These are phyloP conservation scores for Epichloe festucae DNA, from an alignment of 2,329 filamentous ascomycete genomes.

Conservation along the genomic window DNA sequence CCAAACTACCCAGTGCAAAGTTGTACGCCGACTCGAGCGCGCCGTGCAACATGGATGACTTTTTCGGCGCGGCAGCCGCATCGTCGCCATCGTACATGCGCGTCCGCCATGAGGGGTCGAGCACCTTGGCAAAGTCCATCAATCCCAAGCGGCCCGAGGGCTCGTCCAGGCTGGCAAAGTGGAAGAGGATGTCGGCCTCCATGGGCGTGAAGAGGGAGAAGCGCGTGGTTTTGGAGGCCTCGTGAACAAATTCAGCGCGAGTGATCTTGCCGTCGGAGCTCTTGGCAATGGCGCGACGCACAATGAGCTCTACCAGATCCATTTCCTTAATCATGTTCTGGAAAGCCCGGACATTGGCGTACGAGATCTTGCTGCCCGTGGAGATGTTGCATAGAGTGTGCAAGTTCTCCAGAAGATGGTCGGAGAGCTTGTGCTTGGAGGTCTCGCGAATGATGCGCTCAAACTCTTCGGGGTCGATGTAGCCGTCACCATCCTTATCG, in stretches of 20 bases:
- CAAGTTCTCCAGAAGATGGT: constrained; percentile 84
- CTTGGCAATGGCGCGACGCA: constrained; percentile 74
- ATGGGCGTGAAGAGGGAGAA: constrained; percentile 97
- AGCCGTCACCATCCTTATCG: constrained; percentile 84
- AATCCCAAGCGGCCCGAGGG: constrained; percentile 74
- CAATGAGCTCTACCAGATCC: constrained; percentile 89
- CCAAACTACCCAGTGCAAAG: constrained; percentile 78
- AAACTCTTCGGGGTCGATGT: constrained; percentile 91
- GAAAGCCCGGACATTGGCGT: constrained; percentile 94
- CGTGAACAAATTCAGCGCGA: constrained; percentile 83
- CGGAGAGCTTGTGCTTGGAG: constrained; percentile 88
- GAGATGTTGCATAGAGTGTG: constrained; percentile 92
- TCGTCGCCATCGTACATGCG: constrained; percentile 40
- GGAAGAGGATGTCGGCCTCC: constrained; percentile 97
- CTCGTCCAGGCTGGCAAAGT: constrained; percentile 88
- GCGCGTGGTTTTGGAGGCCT: constrained; percentile 78
- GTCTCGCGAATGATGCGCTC: constrained; percentile 93
- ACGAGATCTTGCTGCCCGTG: constrained; percentile 83
- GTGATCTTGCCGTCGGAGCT: constrained; percentile 88
- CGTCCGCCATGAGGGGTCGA: constrained; percentile 83
- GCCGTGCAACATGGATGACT: constrained; percentile 39
- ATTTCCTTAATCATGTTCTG: constrained; percentile 97
- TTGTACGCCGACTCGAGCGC: constrained; percentile 65
- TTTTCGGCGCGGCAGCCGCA: constrained; percentile 16
- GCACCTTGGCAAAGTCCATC: constrained; percentile 81